A percentile compares a stretch with the other conserved stretches of the same genome.
phyloP scores from a whole-genome alignment of 129 eudicot genomes.

The Logfia minima region DNA sequence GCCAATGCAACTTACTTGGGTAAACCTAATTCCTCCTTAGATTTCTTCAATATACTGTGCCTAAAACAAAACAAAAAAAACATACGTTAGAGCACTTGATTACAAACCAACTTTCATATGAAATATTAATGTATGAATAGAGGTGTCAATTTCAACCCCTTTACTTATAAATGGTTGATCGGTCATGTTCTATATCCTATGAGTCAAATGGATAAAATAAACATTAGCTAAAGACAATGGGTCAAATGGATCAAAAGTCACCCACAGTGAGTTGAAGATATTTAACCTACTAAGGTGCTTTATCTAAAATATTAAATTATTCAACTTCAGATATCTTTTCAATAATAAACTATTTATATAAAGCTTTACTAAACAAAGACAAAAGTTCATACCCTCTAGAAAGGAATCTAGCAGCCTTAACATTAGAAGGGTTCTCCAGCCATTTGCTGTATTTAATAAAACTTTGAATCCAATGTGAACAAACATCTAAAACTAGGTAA shows the following conservation, averaged over 20 bases:
- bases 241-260: too few relatives aligned
- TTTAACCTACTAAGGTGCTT: too few relatives aligned
- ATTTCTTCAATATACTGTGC: conserved; percentile 55
- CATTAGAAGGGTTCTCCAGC: conserved; percentile 88
- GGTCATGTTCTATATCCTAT: too few relatives aligned
- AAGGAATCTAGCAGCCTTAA: conserved; percentile 88
- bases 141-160: not conserved
- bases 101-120: conserved; percentile 1
- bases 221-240: not conserved
- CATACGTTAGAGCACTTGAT: not conserved
- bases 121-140: not conserved
- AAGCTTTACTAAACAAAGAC: too few relatives aligned
- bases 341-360: too few relatives aligned
- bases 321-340: too few relatives aligned
- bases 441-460: conserved; percentile 93
- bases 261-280: too few relatives aligned
- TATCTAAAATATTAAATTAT: too few relatives aligned
- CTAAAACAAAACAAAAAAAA: conserved; percentile 43
- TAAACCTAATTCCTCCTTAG: conserved; percentile 62
- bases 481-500: conserved; percentile 71
- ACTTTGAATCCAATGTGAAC: conserved; percentile 82
- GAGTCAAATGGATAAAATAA: not conserved
- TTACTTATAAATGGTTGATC: too few relatives aligned
- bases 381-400: conserved; percentile 66
- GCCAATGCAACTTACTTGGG: conserved; percentile 56